Evolutionary conservation across 805 yeast genomes (phyloP), one percentile per base, ranked within the genome.

Genomic region (Ascoidea asiatica): DNA sequence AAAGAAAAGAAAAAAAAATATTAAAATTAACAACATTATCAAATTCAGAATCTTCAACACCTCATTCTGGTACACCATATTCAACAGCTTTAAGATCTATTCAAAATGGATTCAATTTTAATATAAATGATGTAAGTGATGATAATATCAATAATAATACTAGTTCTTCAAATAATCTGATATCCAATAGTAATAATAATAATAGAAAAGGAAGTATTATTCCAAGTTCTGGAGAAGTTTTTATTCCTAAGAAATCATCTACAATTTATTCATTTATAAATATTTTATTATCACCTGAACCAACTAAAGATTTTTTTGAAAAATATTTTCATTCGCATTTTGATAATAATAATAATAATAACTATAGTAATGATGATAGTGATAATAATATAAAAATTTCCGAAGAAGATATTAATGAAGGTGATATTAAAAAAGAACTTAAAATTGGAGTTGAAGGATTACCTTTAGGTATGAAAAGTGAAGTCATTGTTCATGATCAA

Each of bases 401-500:
- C 19, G 44, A 43, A 15, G 41, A 42, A 6, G 29, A 29, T 5
- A 40, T 40, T 5, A 41, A 43, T 4, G 46, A 46, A 19, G 47
- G 42, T 4, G 48, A 45, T 17, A 8, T 97, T 97, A 0, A 66
- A 83, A 0, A 58, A 70, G 43, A 71, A 70, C 46, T 90, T 73
- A 57, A 69, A 89, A 17, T 72, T 70, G 20, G 75, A 86, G 51
- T 96, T 96, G 0, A 56, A 51, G 19, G 7, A 7, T 15, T 22
- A 15, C 5, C n/a, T 39, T 17, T 18, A 17, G 59, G 60, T 0
- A 53, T 70, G 1, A 66, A 97, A 40, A 75, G 76, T 7, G 70
- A 74, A 45, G 74, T 79, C 1, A 81, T 90, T 20, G 64, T 90
- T 39, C 97, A 92, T 56, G 97, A 90, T 56, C 77, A 81, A 51